Conservation (phyloP, 176 grass and related monocot genomes). For the Cenchrus fungigraminus region DNA sequence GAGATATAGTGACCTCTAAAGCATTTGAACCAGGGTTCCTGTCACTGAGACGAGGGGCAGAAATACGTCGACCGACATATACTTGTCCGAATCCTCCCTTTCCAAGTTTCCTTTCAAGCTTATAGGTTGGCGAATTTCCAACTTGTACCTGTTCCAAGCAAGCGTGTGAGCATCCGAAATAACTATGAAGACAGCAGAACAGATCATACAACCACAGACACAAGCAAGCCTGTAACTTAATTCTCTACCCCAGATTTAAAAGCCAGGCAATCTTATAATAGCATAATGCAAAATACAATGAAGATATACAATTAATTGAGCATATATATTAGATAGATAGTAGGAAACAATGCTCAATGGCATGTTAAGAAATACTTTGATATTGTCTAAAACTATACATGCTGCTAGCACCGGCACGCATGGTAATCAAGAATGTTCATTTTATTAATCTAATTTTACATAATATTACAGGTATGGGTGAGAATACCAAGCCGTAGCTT, state of each 20-base stretch:
- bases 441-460: neutral
- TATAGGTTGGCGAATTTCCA: slow-evolving; percentile 80
- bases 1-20: slow-evolving; percentile 70
- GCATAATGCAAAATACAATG: slow-evolving; percentile 16
- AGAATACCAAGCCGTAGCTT: neutral
- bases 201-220: slow-evolving; percentile 12
- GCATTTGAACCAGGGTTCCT: slow-evolving; percentile 69
- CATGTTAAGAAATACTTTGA: no score
- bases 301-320: neutral
- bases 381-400: neutral
- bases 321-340: neutral
- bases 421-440: neutral
- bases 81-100: slow-evolving; percentile 99
- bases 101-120: slow-evolving; percentile 88
- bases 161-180: neutral
- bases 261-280: neutral
- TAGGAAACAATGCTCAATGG: no score
- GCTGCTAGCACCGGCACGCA: neutral
- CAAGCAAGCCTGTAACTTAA: neutral
- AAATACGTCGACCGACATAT: slow-evolving; percentile 76
- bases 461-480: neutral
- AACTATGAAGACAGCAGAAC: slow-evolving; percentile 20
- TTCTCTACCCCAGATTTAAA: slow-evolving; percentile 8
- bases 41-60: slow-evolving; percentile 53
- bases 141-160: slow-evolving; percentile 73